Evolutionary conservation across 371 early-diverging fungal genomes (phyloP).

Genomic region (Lichtheimia ornata): DNA sequence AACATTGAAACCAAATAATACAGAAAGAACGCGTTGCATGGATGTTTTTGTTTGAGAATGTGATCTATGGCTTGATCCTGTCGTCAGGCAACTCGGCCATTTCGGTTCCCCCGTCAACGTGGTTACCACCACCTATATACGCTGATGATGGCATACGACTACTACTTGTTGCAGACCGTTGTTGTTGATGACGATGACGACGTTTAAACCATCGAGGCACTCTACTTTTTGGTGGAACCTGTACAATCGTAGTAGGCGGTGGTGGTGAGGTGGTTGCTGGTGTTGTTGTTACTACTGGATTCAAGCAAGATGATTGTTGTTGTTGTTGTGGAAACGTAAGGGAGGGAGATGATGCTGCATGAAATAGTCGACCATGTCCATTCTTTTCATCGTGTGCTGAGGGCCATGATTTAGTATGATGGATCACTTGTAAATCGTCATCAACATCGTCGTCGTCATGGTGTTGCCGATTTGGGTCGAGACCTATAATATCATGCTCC

Average conservation of each 20-base stretch:
- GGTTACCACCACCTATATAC: not conserved
- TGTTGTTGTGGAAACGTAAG: constrained; percentile 7
- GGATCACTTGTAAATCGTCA: not conserved
- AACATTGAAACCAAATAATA: too few species aligned
- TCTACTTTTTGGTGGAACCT: not conserved
- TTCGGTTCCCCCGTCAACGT: too few species aligned
- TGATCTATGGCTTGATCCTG: too few species aligned
- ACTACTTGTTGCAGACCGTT: not conserved
- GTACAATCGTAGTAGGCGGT: not conserved
- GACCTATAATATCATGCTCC: not conserved
- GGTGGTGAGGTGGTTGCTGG: too few species aligned
- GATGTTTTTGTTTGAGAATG: too few species aligned
- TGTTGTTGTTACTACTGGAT: not conserved
- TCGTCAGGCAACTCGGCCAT: too few species aligned
- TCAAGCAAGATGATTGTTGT: not conserved
- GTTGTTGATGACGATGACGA: not conserved
- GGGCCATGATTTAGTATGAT: constrained; percentile 12
- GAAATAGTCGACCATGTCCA: not conserved
- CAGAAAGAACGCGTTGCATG: too few species aligned
- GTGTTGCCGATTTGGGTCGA: not conserved
- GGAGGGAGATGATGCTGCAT: constrained; percentile 9
- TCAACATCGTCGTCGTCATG: not conserved
- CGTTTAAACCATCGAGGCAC: not conserved
- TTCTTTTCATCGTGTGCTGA: constrained; percentile 10
- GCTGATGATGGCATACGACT: not conserved